Base-by-base conservation (phyloP, 352 stramenopile species). In the Plasmopara halstedii region DNA sequence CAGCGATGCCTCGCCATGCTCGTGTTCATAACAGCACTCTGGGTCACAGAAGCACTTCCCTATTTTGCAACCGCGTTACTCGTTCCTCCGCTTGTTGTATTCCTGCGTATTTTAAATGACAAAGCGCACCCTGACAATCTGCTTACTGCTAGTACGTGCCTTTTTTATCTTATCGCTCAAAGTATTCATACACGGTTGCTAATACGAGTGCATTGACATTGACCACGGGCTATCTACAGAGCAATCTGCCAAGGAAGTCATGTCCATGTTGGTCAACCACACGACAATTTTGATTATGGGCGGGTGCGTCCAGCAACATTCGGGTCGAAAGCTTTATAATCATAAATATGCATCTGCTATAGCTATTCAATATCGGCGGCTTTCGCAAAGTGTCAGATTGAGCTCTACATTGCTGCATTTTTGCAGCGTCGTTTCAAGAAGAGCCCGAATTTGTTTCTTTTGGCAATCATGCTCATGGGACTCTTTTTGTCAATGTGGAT, bases 401-500 rank as follows among this genome's bases (percentile, higher is more conserved):
- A 97, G 58, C 62, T 96, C 9, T 88, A 94, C 42, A 90, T 96
- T 39, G 88, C 88, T 5, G 76, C 83, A 10, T 83, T 93, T 38
- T 54, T 97, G 34, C 88, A 97, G 56, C 70, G 83, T 8, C 72
- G 70, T 8, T 95, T 96, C 38, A 95, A 95, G 53, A 89, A 92
- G 64, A 73, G 73, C 21, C 88, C 88, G 7, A 85, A 89, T 22
- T 50, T 96, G 20, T 97, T 97, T 41, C 51, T 96, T 22, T 67
- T 97, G 14, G 85, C 87, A 21, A 95, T 97, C 49, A 97, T 97
- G 88, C 67, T 95, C 39, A 94, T 95, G 83, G 88, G 86, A 13
- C 56, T 96, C 17, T 94, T 96, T 52, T 52, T 97, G 5, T 96
- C 85, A 9, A 96, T 95, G 81, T 94, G 86, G 83, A 96, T 97